phyloP scores from a whole-genome alignment of 1,139 yeast genomes.

The Yamadazyma siamensis region DNA sequence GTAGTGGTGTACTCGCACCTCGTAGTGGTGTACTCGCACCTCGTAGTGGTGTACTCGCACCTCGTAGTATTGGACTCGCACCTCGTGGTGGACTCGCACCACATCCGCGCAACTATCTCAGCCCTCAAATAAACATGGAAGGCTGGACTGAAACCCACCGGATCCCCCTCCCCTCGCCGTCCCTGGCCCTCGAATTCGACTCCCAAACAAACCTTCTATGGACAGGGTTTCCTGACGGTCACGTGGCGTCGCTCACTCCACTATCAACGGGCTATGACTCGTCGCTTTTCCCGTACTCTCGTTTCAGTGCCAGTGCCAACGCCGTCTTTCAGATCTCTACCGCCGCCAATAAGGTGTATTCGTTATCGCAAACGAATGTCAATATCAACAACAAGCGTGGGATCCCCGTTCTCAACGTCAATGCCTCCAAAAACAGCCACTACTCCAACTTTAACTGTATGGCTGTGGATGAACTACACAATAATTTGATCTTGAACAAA shows the following conservation, averaged over 20 bases:
- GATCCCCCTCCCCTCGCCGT: slow-evolving; percentile 9
- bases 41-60: no score
- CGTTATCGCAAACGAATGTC: slow-evolving; percentile 51
- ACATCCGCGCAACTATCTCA: no score
- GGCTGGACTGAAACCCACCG: slow-evolving; percentile 38
- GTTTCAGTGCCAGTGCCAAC: slow-evolving; percentile 41
- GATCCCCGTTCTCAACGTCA: slow-evolving; percentile 37
- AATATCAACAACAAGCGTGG: slow-evolving; percentile 61
- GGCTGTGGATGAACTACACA: slow-evolving; percentile 32
- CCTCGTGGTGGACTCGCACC: no score
- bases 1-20: no score
- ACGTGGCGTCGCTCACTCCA: slow-evolving; percentile 29
- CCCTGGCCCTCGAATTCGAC: slow-evolving; percentile 58
- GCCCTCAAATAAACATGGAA: no score
- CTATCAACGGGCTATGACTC: slow-evolving; percentile 3
- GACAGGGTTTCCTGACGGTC: slow-evolving; percentile 69
- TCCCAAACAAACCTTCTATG: slow-evolving; percentile 70
- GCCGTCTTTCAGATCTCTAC: slow-evolving; percentile 9
- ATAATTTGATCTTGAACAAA: slow-evolving; percentile 38
- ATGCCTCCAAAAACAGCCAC: slow-evolving; percentile 23
- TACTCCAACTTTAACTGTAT: slow-evolving; percentile 35
- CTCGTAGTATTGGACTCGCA: no score
- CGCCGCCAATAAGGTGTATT: slow-evolving; percentile 56
- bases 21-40: no score
- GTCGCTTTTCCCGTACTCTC: slow-evolving; percentile 41